Evolutionary conservation across 495 filamentous ascomycete genomes (phyloP).

Genomic region (Hypoxylon rickii): DNA sequence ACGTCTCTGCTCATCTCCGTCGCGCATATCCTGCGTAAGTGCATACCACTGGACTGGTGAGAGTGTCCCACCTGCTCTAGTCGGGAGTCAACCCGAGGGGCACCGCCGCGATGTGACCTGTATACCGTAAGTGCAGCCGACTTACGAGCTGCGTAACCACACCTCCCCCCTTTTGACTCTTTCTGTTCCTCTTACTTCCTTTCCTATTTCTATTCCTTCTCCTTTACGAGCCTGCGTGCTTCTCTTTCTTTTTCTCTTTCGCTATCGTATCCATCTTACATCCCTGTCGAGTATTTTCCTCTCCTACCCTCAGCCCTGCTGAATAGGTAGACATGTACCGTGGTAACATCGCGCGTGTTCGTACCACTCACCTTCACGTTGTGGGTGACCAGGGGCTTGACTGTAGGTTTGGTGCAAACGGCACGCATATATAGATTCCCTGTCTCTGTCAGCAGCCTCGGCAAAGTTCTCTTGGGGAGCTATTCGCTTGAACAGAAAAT

Average conservation of each 20-base stretch:
- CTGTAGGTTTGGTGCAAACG: not conserved
- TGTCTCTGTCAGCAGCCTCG: no score
- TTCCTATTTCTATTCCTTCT: not conserved
- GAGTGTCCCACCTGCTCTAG: constrained; percentile 18
- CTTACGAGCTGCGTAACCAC: constrained; percentile 21
- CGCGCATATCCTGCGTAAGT: no score
- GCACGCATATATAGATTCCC: no score
- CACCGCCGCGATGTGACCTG: constrained; percentile 20
- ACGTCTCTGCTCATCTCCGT: not conserved
- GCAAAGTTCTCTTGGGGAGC: no score
- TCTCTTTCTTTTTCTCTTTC: not conserved
- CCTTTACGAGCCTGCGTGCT: not conserved
- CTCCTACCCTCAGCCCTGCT: constrained; percentile 18
- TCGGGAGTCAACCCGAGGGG: constrained; percentile 27
- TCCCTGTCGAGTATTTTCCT: not conserved
- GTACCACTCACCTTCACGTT: constrained; percentile 6
- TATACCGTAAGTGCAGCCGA: constrained; percentile 29
- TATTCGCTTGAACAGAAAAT: no score
- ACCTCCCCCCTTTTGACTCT: not conserved
- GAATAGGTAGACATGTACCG: not conserved
- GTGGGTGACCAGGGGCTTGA: not conserved
- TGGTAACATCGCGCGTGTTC: constrained; percentile 20
- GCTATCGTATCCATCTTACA: not conserved
- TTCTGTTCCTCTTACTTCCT: not conserved
- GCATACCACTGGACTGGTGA: no score